Evolutionary conservation across 139 green algal genomes (phyloP), one percentile per base, ranked within the genome.

Genomic region (Trebouxia sp.): DNA sequence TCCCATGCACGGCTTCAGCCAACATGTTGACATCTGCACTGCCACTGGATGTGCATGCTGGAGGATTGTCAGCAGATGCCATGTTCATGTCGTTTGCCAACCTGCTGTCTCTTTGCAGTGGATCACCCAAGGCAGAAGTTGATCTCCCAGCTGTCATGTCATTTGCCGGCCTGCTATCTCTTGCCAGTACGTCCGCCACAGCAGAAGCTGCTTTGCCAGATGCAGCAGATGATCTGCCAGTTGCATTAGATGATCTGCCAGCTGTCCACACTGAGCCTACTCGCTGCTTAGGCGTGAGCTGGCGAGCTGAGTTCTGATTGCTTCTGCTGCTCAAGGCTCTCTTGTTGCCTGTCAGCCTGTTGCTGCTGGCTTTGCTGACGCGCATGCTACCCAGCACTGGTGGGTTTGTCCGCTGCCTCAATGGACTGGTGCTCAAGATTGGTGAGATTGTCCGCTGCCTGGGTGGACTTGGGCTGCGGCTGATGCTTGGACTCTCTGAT

Each of bases 211-310:
- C 15, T 53, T 17, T 53, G 47, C 47, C 47, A 17, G 47, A 14
- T 26, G 20, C 47, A 53, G 15, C 47, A 53, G 4, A 53, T 53
- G 47, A 53, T 53, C 47, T 53, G 4, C 47, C 47, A 14, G 20
- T 17, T 17, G 14, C 62, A 72, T 24, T 24, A 24, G 62, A 72
- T 45, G 62, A 45, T 72, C 62, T 45, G 62, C 32, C 62, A 24
- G 32, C 62, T 10, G 0, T 22, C 0, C 32, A 42, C 32, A 35
- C 32, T 43, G 32, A 45, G 62, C 62, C 32, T 5, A 72, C 37
- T 32, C 62, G 35, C 55, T 66, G 55, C 62, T 72, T 72, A 72
- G 62, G 28, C 62, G n/a, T 22, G 32, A 72, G 62, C 62, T 72
- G 62, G 8, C 62, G 62, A 14, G 62, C 62, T 72, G 62, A 72